Base-by-base conservation (phyloP, 2,329 filamentous ascomycete species). In the Penicillium sp. region DNA sequence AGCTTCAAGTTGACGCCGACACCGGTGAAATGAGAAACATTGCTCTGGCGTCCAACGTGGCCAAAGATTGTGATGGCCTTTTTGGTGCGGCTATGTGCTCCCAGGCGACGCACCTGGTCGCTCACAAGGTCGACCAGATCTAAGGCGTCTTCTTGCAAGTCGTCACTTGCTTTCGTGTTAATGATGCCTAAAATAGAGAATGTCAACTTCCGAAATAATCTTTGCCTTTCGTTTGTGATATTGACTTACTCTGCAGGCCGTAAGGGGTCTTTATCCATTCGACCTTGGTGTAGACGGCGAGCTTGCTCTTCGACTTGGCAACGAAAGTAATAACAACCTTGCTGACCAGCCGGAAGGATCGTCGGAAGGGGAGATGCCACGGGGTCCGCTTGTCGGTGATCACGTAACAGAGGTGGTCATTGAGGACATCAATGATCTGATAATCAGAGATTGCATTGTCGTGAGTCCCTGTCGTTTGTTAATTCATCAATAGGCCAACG, bases 301-400 rank as follows among this genome's bases (percentile, higher is more conserved):
- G 82, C 74, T 94, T 96, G 71, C 90, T 95, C 69, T 88, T 91
- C 11, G 89, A 91, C 74, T 97, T 97, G 46, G 90, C 86, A 54
- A 92, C 81, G 66, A 97, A 90, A 2, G 94, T 96, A 56, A 99
- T 94, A 57, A 96, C 90, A 56, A 96, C 85, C 72, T 96, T 96
- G 60, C 85, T 92, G 51, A 95, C 83, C 20, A 96, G 77, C 62
- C 87, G 86, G 73, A 97, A 95, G 46, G 84, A 82, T 44, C 84
- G 79, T 47, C 87, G 84, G 67, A 91, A 86, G 11, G 94, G 94
- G 33, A 97, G 79, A 75, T 96, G 90, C 90, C 90, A 95, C 0
- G 84, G 83, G 0, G 79, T 80, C 56, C 83, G 83, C 50, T 79
- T 79, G 62, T 87, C 83, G 1, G 82, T 84, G 20, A 87, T 75